These are phyloP conservation scores for Diaporthe longicolla DNA, from an alignment of 2,329 filamentous ascomycete genomes.

Conservation along the genomic window DNA sequence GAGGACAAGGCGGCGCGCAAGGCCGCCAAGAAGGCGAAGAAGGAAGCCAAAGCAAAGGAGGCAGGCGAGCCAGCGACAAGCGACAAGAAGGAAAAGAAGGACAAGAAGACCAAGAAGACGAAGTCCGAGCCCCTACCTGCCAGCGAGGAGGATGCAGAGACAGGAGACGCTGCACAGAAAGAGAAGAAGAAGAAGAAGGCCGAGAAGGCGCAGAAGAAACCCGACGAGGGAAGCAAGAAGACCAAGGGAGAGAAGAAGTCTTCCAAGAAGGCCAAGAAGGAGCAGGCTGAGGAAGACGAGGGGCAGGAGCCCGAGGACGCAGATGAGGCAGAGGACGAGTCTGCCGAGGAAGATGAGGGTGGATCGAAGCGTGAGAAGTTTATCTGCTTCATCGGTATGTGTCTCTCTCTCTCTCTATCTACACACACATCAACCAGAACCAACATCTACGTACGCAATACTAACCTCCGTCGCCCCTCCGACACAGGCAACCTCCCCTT, in stretches of 20 bases:
- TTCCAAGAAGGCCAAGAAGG: constrained; percentile 54
- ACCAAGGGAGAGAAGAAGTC: constrained; percentile 44
- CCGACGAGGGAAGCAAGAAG: constrained; percentile 41
- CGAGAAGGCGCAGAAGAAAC: constrained; percentile 44
- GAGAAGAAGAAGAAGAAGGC: constrained; percentile 47
- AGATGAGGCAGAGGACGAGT: constrained; percentile 40
- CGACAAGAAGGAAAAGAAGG: constrained; percentile 40
- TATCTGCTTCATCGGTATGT: constrained; percentile 81
- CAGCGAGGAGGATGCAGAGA: constrained; percentile 52
- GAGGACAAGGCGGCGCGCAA: constrained; percentile 36
- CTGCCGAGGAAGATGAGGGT: constrained; percentile 25
- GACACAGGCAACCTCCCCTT: constrained; percentile 86
- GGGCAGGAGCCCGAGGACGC: constrained; percentile 44
- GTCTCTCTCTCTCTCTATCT: not conserved
- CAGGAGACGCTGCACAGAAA: constrained; percentile 50
- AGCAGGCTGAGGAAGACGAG: constrained; percentile 45
- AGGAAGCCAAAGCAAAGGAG: constrained; percentile 24
- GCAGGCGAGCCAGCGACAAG: constrained; percentile 3
- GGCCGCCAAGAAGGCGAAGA: constrained; percentile 38
- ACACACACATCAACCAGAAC: constrained; percentile 15
- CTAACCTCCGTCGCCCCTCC: constrained; percentile 51
- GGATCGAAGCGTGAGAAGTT: constrained; percentile 58
- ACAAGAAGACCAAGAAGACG: constrained; percentile 37
- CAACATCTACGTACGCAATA: not conserved
- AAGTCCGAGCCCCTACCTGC: constrained; percentile 5